Evolutionary conservation across 1,139 yeast genomes (phyloP).

Genomic region (Nakaseomyces kungkrabaensis): DNA sequence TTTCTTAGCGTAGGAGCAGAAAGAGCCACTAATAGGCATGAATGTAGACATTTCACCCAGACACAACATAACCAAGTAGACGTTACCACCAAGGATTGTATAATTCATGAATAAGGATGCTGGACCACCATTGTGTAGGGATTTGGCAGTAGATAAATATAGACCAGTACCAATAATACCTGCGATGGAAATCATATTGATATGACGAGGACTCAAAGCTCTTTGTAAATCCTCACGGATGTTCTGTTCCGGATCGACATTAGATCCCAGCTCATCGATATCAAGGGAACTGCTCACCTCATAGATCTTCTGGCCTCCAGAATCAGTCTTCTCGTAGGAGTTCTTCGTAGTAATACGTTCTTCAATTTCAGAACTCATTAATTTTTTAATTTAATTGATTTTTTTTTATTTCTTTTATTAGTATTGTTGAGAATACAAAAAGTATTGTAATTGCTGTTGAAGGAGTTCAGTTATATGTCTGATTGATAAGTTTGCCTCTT

Average conservation of each 20-base stretch:
- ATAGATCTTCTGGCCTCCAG: neutral
- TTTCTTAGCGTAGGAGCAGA: slow-evolving; percentile 48
- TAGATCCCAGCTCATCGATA: slow-evolving; percentile 3
- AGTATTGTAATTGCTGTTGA: neutral
- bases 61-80: slow-evolving; percentile 48
- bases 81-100: slow-evolving; percentile 47
- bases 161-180: slow-evolving; percentile 63
- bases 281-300: slow-evolving; percentile 4
- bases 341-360: neutral
- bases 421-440: neutral
- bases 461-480: too few relatives aligned
- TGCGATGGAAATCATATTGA: slow-evolving; percentile 56
- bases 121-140: slow-evolving; percentile 56
- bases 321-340: slow-evolving; percentile 3
- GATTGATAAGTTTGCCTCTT: too few relatives aligned
- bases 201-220: slow-evolving; percentile 41
- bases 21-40: slow-evolving; percentile 57
- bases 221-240: slow-evolving; percentile 27
- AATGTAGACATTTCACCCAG: slow-evolving; percentile 59
- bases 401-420: neutral
- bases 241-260: slow-evolving; percentile 10
- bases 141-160: slow-evolving; percentile 51
- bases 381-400: neutral
- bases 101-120: slow-evolving; percentile 50
- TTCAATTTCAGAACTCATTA: neutral